Evolutionary conservation across 257 asterid species (phyloP).

Genomic region (Solanum pinnatisectum): DNA sequence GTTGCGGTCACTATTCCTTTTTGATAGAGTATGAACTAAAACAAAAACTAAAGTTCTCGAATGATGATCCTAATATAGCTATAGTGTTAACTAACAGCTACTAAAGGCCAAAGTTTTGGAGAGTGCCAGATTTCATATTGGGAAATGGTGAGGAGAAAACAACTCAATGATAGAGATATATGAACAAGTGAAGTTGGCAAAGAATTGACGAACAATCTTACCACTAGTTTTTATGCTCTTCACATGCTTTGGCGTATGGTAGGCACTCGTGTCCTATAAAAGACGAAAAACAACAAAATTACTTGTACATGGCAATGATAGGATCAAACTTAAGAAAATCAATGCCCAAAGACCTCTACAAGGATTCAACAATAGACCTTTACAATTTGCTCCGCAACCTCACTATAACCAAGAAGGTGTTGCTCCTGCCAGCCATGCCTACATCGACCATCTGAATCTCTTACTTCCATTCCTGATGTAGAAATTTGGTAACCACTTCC

Average conservation of each 20-base stretch:
- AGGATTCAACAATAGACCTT: constrained; percentile 24
- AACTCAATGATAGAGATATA: not conserved
- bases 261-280: constrained; percentile 53
- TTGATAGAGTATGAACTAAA: not conserved
- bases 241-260: constrained; percentile 51
- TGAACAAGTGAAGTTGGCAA: not conserved
- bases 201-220: constrained; percentile 15
- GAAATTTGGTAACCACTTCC: constrained; percentile 62
- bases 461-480: constrained; percentile 66
- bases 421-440: constrained; percentile 89
- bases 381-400: constrained; percentile 41
- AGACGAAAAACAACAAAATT: not conserved
- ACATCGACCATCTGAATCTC: constrained; percentile 86
- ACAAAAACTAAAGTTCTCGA: not conserved
- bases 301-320: not conserved
- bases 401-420: constrained; percentile 42
- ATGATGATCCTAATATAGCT: not conserved
- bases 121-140: not conserved
- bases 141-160: not conserved
- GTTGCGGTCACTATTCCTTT: not conserved
- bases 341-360: not conserved
- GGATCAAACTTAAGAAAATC: not conserved
- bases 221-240: constrained; percentile 64
- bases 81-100: not conserved
- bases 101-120: not conserved